Evolutionary conservation across 108 stramenopile species (phyloP).

Genomic region (Fragilariopsis cylindrus): DNA sequence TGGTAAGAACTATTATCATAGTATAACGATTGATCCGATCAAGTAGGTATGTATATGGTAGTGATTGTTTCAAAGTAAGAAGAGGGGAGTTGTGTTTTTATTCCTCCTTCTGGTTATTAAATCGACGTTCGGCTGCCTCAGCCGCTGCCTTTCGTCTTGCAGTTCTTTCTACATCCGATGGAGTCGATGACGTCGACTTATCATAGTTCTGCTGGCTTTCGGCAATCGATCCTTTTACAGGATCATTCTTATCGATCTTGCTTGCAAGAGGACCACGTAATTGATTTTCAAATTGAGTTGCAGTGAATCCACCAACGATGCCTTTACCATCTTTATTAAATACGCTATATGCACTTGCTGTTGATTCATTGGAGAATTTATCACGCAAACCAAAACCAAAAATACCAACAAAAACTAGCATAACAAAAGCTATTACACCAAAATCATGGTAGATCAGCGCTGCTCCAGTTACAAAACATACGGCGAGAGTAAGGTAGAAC

Average conservation of each 20-base stretch:
- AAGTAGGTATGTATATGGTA: no score
- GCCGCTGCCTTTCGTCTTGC: conserved; percentile 33
- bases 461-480: conserved; percentile 1
- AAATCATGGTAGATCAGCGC: conserved; percentile 17
- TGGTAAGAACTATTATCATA: no score
- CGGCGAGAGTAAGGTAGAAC: conserved; percentile 12
- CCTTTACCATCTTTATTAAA: conserved; percentile 34
- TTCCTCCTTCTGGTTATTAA: conserved; percentile 1
- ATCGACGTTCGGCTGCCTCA: conserved; percentile 34
- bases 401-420: conserved; percentile 25
- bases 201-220: background rate
- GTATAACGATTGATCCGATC: no score
- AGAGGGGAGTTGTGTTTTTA: background rate
- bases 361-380: conserved; percentile 35
- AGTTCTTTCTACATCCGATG: conserved; percentile 23
- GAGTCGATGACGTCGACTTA: background rate
- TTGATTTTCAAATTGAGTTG: conserved; percentile 35
- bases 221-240: conserved; percentile 6
- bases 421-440: conserved; percentile 35
- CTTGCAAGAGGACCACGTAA: conserved; percentile 19
- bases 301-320: conserved; percentile 36
- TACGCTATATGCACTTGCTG: conserved; percentile 41
- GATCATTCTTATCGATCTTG: background rate
- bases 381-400: conserved; percentile 36
- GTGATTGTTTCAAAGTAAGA: no score